Evolutionary conservation across 1,139 yeast species (phyloP).

Genomic region (Tardiomyces digboiensis): DNA sequence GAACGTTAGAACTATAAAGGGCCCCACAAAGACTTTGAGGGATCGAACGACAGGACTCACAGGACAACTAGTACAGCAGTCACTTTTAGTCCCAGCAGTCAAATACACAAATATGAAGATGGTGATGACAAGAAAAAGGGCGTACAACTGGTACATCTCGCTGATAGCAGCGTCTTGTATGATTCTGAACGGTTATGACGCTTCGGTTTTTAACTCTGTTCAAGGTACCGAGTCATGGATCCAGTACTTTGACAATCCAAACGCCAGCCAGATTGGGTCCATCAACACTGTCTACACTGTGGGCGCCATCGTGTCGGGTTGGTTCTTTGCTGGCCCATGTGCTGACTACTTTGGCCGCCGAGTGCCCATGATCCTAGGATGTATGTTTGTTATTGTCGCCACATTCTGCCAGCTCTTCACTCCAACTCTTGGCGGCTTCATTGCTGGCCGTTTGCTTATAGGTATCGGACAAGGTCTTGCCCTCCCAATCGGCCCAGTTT

Average conservation of each 20-base stretch:
- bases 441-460: conserved; percentile 1
- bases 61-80: too few species aligned
- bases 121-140: conserved; percentile 1
- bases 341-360: conserved; percentile 8
- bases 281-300: conserved; percentile 14
- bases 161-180: conserved; percentile 13
- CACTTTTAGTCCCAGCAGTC: too few species aligned
- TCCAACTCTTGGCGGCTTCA: conserved; percentile 2
- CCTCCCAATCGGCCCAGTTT: conserved; percentile 1
- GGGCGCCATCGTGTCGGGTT: conserved; percentile 13
- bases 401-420: conserved; percentile 1
- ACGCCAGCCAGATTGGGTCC: conserved; percentile 11
- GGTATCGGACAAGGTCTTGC: conserved; percentile 3
- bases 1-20: too few species aligned
- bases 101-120: too few species aligned
- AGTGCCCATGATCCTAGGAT: conserved; percentile 4
- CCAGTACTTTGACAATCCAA: conserved; percentile 10
- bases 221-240: conserved; percentile 12
- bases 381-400: conserved; percentile 4
- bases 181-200: conserved; percentile 16
- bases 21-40: too few species aligned
- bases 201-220: conserved; percentile 15
- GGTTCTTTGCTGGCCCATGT: conserved; percentile 10
- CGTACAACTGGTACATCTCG: conserved; percentile 12
- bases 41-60: too few species aligned